Percentiles rank a stretch among this genome's conserved stretches.
These are phyloP conservation scores for Reutealis trisperma DNA, from an alignment of 345 rosid genomes.

Conservation along the genomic window DNA sequence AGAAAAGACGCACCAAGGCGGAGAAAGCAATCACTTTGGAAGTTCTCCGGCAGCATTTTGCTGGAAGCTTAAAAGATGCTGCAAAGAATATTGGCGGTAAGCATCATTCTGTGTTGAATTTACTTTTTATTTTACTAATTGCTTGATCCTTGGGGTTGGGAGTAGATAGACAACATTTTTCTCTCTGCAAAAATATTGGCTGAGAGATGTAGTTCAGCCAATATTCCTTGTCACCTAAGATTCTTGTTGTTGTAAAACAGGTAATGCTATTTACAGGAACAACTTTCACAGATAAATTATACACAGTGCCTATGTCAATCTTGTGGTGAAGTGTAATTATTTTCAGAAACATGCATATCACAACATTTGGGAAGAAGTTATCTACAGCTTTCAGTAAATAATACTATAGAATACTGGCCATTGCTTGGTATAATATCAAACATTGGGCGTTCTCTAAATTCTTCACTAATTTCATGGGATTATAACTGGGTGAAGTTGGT, in stretches of 20 bases:
- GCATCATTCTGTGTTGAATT: conserved; percentile 19
- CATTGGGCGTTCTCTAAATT: background rate
- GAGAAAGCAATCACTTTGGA: conserved; percentile 74
- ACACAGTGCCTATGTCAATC: background rate
- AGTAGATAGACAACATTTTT: background rate
- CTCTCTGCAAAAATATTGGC: background rate
- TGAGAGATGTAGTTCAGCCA: background rate
- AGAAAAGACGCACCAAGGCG: conserved; percentile 60
- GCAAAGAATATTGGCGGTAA: conserved; percentile 90
- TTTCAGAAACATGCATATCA: background rate
- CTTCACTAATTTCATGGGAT: too few relatives aligned
- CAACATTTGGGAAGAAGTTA: background rate
- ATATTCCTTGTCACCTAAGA: background rate
- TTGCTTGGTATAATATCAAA: background rate
- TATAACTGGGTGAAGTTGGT: background rate
- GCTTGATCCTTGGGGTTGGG: background rate
- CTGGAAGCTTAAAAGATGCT: conserved; percentile 95
- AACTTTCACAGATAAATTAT: background rate
- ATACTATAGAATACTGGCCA: background rate
- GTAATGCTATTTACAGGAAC: background rate
- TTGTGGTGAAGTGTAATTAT: background rate
- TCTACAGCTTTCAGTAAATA: background rate
- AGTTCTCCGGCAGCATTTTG: conserved; percentile 69
- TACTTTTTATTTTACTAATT: background rate
- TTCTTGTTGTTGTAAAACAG: background rate